Evolutionary conservation across 1,284 basidiomycete species (phyloP), one percentile per base, ranked within the genome.

Genomic region (Puccinia hordei): DNA sequence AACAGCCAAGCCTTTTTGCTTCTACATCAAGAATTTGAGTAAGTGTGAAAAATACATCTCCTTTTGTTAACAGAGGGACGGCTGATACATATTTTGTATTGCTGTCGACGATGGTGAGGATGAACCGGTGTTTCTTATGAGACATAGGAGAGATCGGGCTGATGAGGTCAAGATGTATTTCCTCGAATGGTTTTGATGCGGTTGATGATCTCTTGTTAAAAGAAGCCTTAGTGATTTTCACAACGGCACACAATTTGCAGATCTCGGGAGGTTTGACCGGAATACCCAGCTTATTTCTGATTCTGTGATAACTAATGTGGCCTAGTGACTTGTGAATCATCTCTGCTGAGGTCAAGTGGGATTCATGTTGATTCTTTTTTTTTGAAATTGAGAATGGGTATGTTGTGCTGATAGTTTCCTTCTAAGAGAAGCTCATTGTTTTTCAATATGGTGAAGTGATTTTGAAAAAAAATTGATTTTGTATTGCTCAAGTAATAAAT

Each of bases 271-370:
- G 35, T 38, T 38, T 35, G 9, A 65, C 6, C 2, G 61, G 61
- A 38, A 65, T 38, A 38, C 61, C 61, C 5, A 65, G 61, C 38
- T 65, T 65, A 8, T 65, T 65, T 17, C 61, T 65, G 8, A 65
- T 2, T 6, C 61, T 9, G 38, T 65, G 61, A n/a, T 65, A 65
- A 19, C 61, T 65, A 3, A 65, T 30, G 27, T 65, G 61, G 5
- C 61, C 61, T 4, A 65, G 38, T 33, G 61, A 65, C 38, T 65
- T 65, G n/a, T 65, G 61, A 30, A 65, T 27, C 35, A 22, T 17
- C n/a, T 65, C 61, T 1, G 61, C 61, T 19, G 27, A 35, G 19
- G 38, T 38, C 38, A 65, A 38, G 15, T 35, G 38, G 24, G n/a
- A n/a, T n/a, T n/a, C n/a, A n/a, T 12, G 22, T 51, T 51, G 49